These are phyloP conservation scores for Paramecium sonneborni DNA, from an alignment of 73 alveolate genomes.

Conservation along the genomic window DNA sequence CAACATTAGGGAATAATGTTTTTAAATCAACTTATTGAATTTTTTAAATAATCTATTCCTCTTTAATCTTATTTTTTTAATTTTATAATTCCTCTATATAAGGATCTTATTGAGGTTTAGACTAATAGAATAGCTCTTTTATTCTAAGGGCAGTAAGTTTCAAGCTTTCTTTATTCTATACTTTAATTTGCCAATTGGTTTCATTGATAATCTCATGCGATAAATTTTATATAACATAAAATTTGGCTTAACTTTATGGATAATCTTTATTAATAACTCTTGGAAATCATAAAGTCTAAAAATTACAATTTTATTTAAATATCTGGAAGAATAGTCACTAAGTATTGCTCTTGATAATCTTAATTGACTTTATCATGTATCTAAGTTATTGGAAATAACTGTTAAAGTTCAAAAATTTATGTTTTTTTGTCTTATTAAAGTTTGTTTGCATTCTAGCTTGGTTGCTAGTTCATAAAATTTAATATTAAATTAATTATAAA, in stretches of 20 bases:
- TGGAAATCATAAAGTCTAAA: too few relatives aligned
- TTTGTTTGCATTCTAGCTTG: not conserved
- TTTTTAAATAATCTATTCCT: not conserved
- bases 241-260: not conserved
- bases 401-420: not conserved
- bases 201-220: not conserved
- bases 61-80: not conserved
- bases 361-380: not conserved
- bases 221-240: not conserved
- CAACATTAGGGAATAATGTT: not conserved
- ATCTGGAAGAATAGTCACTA: not conserved
- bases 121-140: not conserved
- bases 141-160: not conserved
- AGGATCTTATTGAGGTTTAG: constrained; percentile 9
- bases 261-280: constrained; percentile 2
- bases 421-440: not conserved
- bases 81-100: not conserved
- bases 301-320: not conserved
- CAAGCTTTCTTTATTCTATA: not conserved
- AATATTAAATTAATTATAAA: too few relatives aligned
- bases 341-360: not conserved
- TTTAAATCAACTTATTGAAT: not conserved
- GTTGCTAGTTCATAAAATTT: too few relatives aligned
- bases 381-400: not conserved
- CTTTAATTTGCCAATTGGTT: constrained; percentile 25